Evolutionary conservation across 352 stramenopile genomes (phyloP), one percentile per base, ranked within the genome.

Genomic region (Phytophthora meadii): DNA sequence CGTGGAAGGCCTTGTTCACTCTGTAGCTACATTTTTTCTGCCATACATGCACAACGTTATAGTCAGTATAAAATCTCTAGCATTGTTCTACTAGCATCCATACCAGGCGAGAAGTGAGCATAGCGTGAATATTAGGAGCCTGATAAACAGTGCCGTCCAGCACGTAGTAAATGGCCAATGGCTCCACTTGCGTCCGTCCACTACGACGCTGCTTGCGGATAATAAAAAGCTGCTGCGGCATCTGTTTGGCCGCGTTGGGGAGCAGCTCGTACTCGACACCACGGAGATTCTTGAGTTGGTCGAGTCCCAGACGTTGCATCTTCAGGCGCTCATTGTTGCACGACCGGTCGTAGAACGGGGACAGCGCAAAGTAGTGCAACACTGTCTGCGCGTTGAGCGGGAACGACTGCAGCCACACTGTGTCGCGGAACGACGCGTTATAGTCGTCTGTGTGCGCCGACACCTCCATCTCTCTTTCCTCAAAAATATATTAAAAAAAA

Each of bases 321-420:
- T 94, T 94, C 49, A 97, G 77, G 7, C 88, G 84, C 77, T 95
- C 89, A 60, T 97, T 97, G 81, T 96, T 96, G 61, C 87, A 97
- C 55, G 76, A 92, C 24, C 84, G 88, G 65, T 96, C 88, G 79
- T 97, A 97, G 63, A 94, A 97, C 17, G 85, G 88, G 17, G 86
- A 95, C 41, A 93, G 74, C 54, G 88, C 87, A 52, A 97, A 72
- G 74, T 97, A 97, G 72, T 97, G 88, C 54, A 96, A 70, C 54
- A 95, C 87, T 0, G 89, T 96, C 66, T 97, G 85, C 54, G 77
- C 74, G 37, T 85, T 93, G 39, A 97, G 61, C 44, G 84, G 84
- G 68, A 94, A 95, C 49, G 82, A 89, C 67, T 90, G 76, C 50
- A 97, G 83, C 87, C 86, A 97, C 59, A 96, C 84, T 6, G 87